Base-by-base conservation (phyloP, 1,284 basidiomycete genomes). In the Cryptococcus deneoformans region DNA sequence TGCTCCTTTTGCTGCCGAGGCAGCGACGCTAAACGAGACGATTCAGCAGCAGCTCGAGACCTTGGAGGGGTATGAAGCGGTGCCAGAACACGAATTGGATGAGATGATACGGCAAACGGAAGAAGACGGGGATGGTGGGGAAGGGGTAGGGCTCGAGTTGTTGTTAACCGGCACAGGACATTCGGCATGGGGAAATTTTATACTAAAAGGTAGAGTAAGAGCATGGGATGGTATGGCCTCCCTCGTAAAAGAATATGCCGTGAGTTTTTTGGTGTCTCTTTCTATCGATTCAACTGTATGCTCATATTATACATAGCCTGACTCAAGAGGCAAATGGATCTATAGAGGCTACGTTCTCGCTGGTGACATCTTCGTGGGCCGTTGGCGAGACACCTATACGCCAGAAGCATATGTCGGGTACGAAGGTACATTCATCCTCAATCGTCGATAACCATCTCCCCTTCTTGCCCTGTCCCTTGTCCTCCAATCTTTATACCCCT, bases 191-290 rank as follows among this genome's bases (percentile, higher is more conserved):
- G 81, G 81, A 6, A 68, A 76, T 35, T 82, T 82, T 62, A 70
- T 79, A 20, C 68, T 82, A 9, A 73, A 76, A 29, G 81, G 81
- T 3, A 67, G 79, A 38, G 79, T 82, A 0, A 65, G 81, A 24
- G 64, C 70, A 10, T 82, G 81, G 81, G 81, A 82, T 61, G 81
- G 81, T 4, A 77, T 82, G 75, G 69, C 79, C 39, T 77, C 73
- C 50, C 68, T 82, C 47, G 77, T 80, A 59, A 82, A 82, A 61
- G 80, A 82, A 62, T 82, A 82, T 60, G 69, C 73, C 14, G 77
- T 78, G 59, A 64, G 76, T 60, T 47, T 14, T 46, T 57, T n/a
- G n/a, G 52, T 29, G n/a, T 42, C 34, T n/a, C 54, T 39, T 42
- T 42, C 46, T 37, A 24, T 36, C 36, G 2, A 42, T 12, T 40